Conservation (phyloP, 345 rosid genomes). For the Bruguiera sexangula region DNA sequence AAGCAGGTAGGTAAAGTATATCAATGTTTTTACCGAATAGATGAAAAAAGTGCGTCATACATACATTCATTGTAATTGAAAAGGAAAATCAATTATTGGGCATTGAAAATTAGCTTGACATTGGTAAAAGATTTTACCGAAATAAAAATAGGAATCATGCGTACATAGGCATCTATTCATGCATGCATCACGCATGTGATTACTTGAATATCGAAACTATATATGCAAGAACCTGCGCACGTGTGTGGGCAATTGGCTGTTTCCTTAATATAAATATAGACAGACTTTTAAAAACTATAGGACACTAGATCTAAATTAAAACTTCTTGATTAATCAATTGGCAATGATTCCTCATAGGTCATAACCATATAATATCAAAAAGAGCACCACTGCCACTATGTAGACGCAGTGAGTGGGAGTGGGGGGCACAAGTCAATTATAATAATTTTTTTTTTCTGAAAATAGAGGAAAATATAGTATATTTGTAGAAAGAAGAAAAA, state of each 20-base stretch:
- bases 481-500: too few species aligned
- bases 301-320: neutral
- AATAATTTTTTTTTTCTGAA: too few species aligned
- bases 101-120: neutral
- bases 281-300: neutral
- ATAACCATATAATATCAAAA: neutral
- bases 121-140: neutral
- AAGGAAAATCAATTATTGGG: neutral
- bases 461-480: too few species aligned
- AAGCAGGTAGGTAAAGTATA: too few species aligned
- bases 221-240: too few species aligned
- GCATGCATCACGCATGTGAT: slow-evolving; percentile 1
- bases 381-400: neutral
- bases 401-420: neutral
- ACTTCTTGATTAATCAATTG: too few species aligned
- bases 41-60: too few species aligned
- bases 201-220: neutral
- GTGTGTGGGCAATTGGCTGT: too few species aligned
- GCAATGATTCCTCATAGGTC: neutral
- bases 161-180: neutral
- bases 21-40: too few species aligned
- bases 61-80: too few species aligned
- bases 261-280: neutral
- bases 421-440: too few species aligned
- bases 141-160: neutral